phyloP scores from a whole-genome alignment of 2,329 filamentous ascomycete species.

The Chaetothyriales sp. region DNA sequence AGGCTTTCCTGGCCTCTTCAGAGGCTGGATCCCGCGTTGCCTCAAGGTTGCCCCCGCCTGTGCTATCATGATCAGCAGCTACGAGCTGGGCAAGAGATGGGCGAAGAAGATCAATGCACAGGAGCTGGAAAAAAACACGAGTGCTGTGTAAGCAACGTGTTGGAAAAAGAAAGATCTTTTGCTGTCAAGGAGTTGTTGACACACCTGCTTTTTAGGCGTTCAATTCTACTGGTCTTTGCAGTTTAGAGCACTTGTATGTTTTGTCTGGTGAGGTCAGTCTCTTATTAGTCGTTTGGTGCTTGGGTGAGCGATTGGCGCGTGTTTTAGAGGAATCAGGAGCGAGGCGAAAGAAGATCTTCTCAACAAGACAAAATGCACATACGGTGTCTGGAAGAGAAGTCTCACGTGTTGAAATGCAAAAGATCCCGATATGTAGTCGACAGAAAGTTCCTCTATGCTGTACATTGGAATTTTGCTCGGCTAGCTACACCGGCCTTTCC shows the following conservation, averaged over 20 bases:
- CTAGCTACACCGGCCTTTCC: not conserved
- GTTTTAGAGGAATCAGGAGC: not conserved
- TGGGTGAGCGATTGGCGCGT: not conserved
- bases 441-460: not conserved
- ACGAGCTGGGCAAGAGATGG: conserved; percentile 85
- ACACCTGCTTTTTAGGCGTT: no score
- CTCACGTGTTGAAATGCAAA: no score
- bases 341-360: not conserved
- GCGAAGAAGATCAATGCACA: conserved; percentile 60
- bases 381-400: no score
- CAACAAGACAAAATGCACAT: not conserved
- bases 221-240: not conserved
- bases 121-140: conserved; percentile 19
- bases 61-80: conserved; percentile 98
- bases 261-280: not conserved
- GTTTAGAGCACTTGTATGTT: not conserved
- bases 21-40: conserved; percentile 78
- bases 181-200: no score
- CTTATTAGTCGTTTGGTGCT: not conserved
- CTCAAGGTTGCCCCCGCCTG: conserved; percentile 92
- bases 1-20: conserved; percentile 67
- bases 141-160: not conserved
- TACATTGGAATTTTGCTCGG: not conserved
- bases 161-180: not conserved
- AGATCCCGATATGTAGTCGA: no score